Conservation (phyloP, 2,329 filamentous ascomycete species). For the Xylaria polymorpha region DNA sequence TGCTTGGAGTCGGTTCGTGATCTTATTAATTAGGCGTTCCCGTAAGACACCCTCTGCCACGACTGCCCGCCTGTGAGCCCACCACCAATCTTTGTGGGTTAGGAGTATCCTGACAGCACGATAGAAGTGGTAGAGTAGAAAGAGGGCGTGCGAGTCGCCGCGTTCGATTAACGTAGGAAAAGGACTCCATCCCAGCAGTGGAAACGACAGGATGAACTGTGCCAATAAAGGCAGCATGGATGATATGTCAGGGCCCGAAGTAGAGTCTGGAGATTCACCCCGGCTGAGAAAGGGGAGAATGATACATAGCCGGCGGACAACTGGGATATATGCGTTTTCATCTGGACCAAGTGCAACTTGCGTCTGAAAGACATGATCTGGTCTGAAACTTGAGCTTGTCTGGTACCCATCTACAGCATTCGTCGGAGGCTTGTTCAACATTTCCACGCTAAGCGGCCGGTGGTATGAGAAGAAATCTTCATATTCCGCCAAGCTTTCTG, state of each 20-base stretch:
- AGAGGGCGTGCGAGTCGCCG: constrained; percentile 28
- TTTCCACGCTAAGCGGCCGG: background rate
- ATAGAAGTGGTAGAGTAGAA: constrained; percentile 33
- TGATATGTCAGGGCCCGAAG: background rate
- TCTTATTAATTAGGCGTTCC: constrained; percentile 1
- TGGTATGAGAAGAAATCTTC: constrained; percentile 5
- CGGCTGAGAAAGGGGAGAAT: background rate
- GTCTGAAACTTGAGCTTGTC: background rate
- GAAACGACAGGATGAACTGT: constrained; percentile 3
- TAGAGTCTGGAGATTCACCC: background rate
- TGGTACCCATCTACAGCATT: background rate
- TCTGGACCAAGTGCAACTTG: background rate
- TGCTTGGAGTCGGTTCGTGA: background rate
- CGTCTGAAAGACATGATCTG: background rate
- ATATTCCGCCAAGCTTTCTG: background rate
- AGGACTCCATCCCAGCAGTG: constrained; percentile 19
- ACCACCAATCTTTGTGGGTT: constrained; percentile 20
- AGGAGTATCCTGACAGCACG: constrained; percentile 26
- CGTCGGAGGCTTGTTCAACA: background rate
- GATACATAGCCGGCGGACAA: background rate
- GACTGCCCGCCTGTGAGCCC: constrained; percentile 26
- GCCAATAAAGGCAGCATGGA: background rate
- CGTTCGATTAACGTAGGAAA: constrained; percentile 30
- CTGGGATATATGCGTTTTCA: constrained; percentile 5
- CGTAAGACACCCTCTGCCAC: constrained; percentile 23